Evolutionary conservation across 768 basidiomycete genomes (phyloP).

Genomic region (Chiua virens): DNA sequence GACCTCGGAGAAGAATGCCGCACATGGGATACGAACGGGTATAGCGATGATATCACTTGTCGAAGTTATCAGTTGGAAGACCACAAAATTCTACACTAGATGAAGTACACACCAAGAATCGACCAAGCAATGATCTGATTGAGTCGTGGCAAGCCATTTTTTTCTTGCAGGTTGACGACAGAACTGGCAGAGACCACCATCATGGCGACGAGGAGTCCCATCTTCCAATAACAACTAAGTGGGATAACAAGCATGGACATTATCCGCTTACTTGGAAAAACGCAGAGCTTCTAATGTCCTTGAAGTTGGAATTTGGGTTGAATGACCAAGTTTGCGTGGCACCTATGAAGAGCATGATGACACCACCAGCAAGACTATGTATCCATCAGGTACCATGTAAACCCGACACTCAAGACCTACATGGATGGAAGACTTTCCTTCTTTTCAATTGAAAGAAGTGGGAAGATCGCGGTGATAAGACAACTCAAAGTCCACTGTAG

Average conservation of each 20-base stretch:
- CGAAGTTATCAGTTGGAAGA: conserved; percentile 15
- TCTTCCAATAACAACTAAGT: conserved; percentile 33
- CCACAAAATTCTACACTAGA: neutral
- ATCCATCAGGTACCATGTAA: conserved; percentile 8
- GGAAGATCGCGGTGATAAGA: conserved; percentile 61
- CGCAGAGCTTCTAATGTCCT: conserved; percentile 2
- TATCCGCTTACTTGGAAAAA: conserved; percentile 24
- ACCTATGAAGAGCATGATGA: conserved; percentile 41
- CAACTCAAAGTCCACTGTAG: conserved; percentile 51
- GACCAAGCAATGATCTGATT: conserved; percentile 69
- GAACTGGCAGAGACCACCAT: conserved; percentile 61
- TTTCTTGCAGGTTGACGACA: conserved; percentile 59
- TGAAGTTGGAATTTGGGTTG: neutral
- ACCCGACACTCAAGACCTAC: conserved; percentile 41
- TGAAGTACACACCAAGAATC: conserved; percentile 50
- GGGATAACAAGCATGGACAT: neutral
- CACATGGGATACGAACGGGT: conserved; percentile 46
- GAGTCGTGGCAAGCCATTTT: conserved; percentile 57
- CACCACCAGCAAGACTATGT: conserved; percentile 48
- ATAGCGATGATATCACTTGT: conserved; percentile 51
- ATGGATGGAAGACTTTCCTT: conserved; percentile 58
- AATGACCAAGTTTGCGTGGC: conserved; percentile 13
- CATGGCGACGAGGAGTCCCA: conserved; percentile 41
- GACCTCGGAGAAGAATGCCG: conserved; percentile 42
- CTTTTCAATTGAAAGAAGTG: conserved; percentile 71